A percentile compares a stretch with the other conserved stretches of the same genome.
Conservation (phyloP, 164 flowering plant genomes). For the Annona squamosa region DNA sequence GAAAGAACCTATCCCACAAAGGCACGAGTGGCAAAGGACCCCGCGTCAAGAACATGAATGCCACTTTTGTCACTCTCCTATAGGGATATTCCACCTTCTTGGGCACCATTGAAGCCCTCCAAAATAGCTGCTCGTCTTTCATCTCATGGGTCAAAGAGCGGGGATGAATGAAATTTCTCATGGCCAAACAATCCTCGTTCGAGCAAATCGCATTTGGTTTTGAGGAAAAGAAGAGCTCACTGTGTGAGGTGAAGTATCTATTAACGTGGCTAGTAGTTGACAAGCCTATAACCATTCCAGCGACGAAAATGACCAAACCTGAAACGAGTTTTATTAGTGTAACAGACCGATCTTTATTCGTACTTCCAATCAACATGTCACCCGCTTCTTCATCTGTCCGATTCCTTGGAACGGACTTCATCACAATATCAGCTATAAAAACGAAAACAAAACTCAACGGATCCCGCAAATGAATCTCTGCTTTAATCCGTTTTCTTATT, state of each 20-base stretch:
- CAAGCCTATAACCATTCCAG: slow-evolving; percentile 28
- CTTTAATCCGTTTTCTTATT: background rate
- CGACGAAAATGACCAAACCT: slow-evolving; percentile 22
- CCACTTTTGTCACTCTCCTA: slow-evolving; percentile 29
- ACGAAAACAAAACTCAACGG: background rate
- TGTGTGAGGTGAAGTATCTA: slow-evolving; percentile 11
- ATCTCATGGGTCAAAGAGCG: slow-evolving; percentile 18
- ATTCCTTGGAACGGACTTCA: slow-evolving; percentile 13
- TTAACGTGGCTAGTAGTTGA: slow-evolving; percentile 20
- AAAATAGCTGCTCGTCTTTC: slow-evolving; percentile 28
- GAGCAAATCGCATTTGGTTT: background rate
- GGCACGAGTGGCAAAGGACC: slow-evolving; percentile 39
- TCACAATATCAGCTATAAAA: slow-evolving; percentile 4
- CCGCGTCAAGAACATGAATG: slow-evolving; percentile 31
- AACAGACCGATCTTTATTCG: slow-evolving; percentile 18
- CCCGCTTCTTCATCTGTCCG: slow-evolving; percentile 22
- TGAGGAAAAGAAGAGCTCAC: slow-evolving; percentile 19
- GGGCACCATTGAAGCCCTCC: slow-evolving; percentile 38
- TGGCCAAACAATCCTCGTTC: slow-evolving; percentile 16
- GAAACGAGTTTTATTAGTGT: slow-evolving; percentile 23
- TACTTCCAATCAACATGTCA: background rate
- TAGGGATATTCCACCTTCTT: slow-evolving; percentile 23
- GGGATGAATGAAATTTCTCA: slow-evolving; percentile 17
- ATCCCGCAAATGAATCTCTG: background rate
- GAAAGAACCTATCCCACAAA: slow-evolving; percentile 43